A percentile compares a stretch with the other conserved stretches of the same genome.
Conservation (phyloP, 2,329 filamentous ascomycete species). For the Achaetomium macrosporum region DNA sequence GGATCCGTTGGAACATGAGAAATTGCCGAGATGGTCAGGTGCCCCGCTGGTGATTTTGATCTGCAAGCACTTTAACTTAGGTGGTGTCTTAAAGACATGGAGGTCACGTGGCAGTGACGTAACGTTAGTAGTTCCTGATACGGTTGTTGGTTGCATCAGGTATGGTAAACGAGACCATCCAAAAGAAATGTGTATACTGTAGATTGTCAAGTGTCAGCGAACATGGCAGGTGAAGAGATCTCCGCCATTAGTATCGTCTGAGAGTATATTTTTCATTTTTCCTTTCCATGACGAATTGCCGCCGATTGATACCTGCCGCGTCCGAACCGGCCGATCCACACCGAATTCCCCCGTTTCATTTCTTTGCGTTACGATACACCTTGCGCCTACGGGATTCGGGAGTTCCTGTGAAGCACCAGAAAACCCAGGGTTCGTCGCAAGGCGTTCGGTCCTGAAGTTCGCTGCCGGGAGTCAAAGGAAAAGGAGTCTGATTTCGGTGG, state of each 20-base stretch:
- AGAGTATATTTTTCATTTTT: too few species aligned
- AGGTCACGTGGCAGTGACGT: conserved; percentile 23
- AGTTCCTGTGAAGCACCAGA: too few species aligned
- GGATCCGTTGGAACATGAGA: neutral
- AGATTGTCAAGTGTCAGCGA: neutral
- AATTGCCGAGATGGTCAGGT: neutral
- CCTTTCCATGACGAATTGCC: neutral
- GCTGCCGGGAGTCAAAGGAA: neutral
- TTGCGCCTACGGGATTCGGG: neutral
- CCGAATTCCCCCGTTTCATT: neutral
- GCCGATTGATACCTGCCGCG: neutral
- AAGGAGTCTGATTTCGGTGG: neutral
- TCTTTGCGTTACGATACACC: neutral
- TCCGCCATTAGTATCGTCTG: neutral
- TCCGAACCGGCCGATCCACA: conserved; percentile 1
- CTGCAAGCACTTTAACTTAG: neutral
- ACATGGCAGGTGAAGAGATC: neutral
- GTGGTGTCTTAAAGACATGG: neutral
- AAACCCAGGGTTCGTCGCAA: too few species aligned
- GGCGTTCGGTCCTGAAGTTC: too few species aligned
- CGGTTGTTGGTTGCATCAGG: neutral
- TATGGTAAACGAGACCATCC: neutral
- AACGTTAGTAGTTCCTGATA: neutral
- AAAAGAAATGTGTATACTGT: neutral
- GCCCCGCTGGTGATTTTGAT: neutral